Percentiles rank a stretch among this genome's conserved stretches.
phyloP scores from a whole-genome alignment of 2,329 filamentous ascomycete species.

The Ceratocystis smalleyi region DNA sequence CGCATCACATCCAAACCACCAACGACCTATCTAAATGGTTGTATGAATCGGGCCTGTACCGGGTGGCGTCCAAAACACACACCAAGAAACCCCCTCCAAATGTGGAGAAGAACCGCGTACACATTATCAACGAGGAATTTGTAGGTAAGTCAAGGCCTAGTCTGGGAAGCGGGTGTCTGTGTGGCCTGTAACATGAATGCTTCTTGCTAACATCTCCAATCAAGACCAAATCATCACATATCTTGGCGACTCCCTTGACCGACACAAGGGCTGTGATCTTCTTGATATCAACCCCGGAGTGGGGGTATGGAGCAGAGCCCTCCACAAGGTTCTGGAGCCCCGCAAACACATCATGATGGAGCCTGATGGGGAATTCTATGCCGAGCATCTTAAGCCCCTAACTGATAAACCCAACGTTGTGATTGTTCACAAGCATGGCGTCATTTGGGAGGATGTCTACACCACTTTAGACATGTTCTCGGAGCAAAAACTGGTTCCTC shows the following conservation, averaged over 20 bases:
- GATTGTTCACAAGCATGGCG: slow-evolving; percentile 40
- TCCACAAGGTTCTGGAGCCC: slow-evolving; percentile 61
- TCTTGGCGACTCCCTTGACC: slow-evolving; percentile 50
- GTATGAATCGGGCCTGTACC: slow-evolving; percentile 11
- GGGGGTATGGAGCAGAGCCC: slow-evolving; percentile 61
- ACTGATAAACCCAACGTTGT: slow-evolving; percentile 33
- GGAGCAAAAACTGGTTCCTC: slow-evolving; percentile 34
- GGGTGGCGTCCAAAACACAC: neutral
- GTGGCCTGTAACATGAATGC: neutral
- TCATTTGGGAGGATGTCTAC: slow-evolving; percentile 45
- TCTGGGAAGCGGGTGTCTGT: neutral
- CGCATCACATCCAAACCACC: neutral
- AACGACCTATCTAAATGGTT: slow-evolving; percentile 6
- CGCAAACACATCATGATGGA: slow-evolving; percentile 75
- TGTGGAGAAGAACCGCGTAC: slow-evolving; percentile 27
- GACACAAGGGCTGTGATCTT: slow-evolving; percentile 65
- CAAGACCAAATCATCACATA: slow-evolving; percentile 55
- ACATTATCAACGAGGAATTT: slow-evolving; percentile 37
- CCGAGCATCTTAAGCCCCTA: slow-evolving; percentile 44
- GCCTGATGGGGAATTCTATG: slow-evolving; percentile 43
- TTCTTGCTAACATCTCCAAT: neutral
- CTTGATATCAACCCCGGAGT: slow-evolving; percentile 73
- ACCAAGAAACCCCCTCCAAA: neutral
- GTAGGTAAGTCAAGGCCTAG: slow-evolving; percentile 28
- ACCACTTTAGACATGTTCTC: slow-evolving; percentile 37